Evolutionary conservation across 2,329 filamentous ascomycete genomes (phyloP), one percentile per base, ranked within the genome.

Genomic region (Beauveria caledonica): DNA sequence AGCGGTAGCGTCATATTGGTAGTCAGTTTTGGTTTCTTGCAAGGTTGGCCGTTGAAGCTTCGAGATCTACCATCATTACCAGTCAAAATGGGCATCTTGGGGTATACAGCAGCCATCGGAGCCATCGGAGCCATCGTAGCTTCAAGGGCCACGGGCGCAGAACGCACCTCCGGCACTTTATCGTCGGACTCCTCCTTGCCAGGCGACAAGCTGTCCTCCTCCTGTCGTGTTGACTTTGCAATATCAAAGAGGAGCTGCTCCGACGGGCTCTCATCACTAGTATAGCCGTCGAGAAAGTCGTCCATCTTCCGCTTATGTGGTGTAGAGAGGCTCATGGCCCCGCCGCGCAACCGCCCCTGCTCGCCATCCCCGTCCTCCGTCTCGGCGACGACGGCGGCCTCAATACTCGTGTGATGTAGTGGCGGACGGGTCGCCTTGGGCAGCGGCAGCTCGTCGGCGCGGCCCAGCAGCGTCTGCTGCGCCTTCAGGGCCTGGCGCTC

Each of bases 271-370:
- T 62, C 60, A 11, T 54, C 49, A 23, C 49, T 60, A 27, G 23
- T 39, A 5, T 72, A 69, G 0, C 58, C 62, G 11, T 60, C 58
- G 11, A 60, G 25, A 2, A 25, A 36, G 3, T 64, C 62, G 7
- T 59, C 60, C 19, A 72, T 48, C 7, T 65, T 67, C 1, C 63
- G 63, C 64, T 77, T 76, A 1, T 68, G 66, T 2, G 74, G 75
- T 1, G 71, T 74, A 1, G 70, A 71, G 2, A 76, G 63, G 49
- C 69, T 73, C 66, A 76, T 72, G 5, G 68, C 68, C 0, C 69
- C 67, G 53, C 66, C 68, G 62, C 68, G 72, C 3, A 67, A 68
- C 19, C 65, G 63, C 1, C 63, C 57, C 42, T 64, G 63, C 61
- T 68, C 55, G 10, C 64, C 56, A 11, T 63, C 61, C 0, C 67